Percentiles rank a stretch among this genome's conserved stretches.
Evolutionary conservation across 2,329 filamentous ascomycete species (phyloP).

Genomic region (Colletotrichum ledebouriae): DNA sequence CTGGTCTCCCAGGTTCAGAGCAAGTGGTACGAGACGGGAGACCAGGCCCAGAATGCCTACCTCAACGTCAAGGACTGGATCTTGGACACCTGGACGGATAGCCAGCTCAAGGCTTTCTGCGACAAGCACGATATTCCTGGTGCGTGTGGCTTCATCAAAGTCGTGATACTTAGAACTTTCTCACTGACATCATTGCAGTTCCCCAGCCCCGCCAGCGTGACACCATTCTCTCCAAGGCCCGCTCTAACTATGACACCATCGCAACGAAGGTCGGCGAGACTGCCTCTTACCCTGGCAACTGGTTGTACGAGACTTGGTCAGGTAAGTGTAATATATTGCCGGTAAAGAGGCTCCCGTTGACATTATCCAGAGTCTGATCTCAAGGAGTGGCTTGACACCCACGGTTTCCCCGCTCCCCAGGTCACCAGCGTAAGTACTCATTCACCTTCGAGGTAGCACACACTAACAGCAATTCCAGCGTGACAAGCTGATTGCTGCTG

Average conservation of each 20-base stretch:
- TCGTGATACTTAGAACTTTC: neutral
- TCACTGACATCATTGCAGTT: conserved; percentile 56
- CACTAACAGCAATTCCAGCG: conserved; percentile 60
- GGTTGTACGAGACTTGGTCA: conserved; percentile 92
- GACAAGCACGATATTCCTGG: conserved; percentile 87
- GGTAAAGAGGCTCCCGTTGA: neutral
- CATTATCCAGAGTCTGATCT: conserved; percentile 78
- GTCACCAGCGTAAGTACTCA: conserved; percentile 68
- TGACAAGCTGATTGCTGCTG: conserved; percentile 88
- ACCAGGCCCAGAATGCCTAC: conserved; percentile 80
- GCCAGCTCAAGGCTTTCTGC: conserved; percentile 91
- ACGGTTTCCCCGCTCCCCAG: conserved; percentile 89
- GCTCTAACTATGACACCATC: conserved; percentile 82
- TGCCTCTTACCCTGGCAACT: conserved; percentile 89
- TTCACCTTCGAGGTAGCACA: neutral
- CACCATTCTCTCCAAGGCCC: conserved; percentile 80
- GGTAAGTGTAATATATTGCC: conserved; percentile 46
- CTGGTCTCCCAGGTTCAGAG: conserved; percentile 78
- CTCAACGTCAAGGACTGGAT: conserved; percentile 87
- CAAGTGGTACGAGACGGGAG: conserved; percentile 84
- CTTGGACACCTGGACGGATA: conserved; percentile 94
- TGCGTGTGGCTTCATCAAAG: conserved; percentile 48
- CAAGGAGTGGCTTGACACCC: conserved; percentile 92
- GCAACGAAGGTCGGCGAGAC: conserved; percentile 84
- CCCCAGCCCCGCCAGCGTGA: conserved; percentile 91